Conservation (phyloP, 1,139 yeast species). For the Kazachstania sp. region DNA sequence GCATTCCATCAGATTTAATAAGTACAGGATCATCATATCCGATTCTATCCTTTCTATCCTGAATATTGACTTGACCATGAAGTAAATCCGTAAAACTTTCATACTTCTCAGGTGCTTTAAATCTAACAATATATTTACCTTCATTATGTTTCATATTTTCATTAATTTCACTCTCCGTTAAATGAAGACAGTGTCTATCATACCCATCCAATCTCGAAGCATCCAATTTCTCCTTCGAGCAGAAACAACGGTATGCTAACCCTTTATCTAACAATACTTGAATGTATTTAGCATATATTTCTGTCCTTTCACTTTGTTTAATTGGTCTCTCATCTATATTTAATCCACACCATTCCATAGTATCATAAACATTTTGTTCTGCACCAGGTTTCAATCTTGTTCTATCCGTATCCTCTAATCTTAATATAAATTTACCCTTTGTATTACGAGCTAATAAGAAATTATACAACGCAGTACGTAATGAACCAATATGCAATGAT, state of each 20-base stretch:
- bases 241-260: slow-evolving; percentile 76
- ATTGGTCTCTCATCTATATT: slow-evolving; percentile 79
- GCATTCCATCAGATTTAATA: slow-evolving; percentile 83
- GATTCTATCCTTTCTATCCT: slow-evolving; percentile 54
- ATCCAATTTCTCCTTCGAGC: slow-evolving; percentile 71
- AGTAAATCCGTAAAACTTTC: slow-evolving; percentile 61
- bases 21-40: slow-evolving; percentile 85
- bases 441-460: slow-evolving; percentile 73
- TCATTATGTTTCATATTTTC: slow-evolving; percentile 28
- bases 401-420: slow-evolving; percentile 91
- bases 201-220: slow-evolving; percentile 70
- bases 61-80: slow-evolving; percentile 69
- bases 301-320: slow-evolving; percentile 68
- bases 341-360: slow-evolving; percentile 71
- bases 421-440: slow-evolving; percentile 66
- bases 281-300: slow-evolving; percentile 55
- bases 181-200: slow-evolving; percentile 65
- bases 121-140: slow-evolving; percentile 42
- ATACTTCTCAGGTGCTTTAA: slow-evolving; percentile 62
- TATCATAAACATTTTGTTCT: slow-evolving; percentile 66
- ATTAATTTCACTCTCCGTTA: slow-evolving; percentile 38
- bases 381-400: slow-evolving; percentile 72
- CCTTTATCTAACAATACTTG: slow-evolving; percentile 52
- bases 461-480: slow-evolving; percentile 88
- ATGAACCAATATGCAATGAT: slow-evolving; percentile 77